phyloP scores from a whole-genome alignment of 768 basidiomycete genomes.

The Mycena capillaripes region DNA sequence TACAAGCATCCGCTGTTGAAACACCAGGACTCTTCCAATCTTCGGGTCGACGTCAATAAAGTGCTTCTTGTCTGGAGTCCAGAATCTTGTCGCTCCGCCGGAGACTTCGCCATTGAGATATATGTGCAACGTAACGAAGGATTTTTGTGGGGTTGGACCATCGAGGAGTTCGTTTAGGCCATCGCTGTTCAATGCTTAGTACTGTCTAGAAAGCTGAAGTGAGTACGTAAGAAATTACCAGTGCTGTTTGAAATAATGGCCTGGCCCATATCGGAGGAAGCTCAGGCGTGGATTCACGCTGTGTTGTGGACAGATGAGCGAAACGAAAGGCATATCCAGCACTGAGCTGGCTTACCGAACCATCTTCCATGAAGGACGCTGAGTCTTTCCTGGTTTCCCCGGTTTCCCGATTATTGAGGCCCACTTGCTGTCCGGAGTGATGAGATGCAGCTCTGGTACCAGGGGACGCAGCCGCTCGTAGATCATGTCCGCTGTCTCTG shows the following conservation, averaged over 20 bases:
- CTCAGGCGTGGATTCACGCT: slow-evolving; percentile 60
- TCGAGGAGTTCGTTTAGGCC: slow-evolving; percentile 53
- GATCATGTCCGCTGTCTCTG: slow-evolving; percentile 48
- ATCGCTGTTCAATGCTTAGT: slow-evolving; percentile 36
- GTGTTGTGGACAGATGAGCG: neutral
- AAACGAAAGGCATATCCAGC: neutral
- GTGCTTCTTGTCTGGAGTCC: slow-evolving; percentile 45
- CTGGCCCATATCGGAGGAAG: slow-evolving; percentile 59
- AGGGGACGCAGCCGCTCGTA: slow-evolving; percentile 54
- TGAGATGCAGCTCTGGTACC: slow-evolving; percentile 52
- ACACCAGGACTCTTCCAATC: slow-evolving; percentile 55
- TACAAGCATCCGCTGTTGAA: slow-evolving; percentile 55
- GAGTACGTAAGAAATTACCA: slow-evolving; percentile 28
- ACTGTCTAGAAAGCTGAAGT: neutral
- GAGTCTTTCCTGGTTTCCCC: slow-evolving; percentile 33
- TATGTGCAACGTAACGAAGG: slow-evolving; percentile 58
- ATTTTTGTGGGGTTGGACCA: slow-evolving; percentile 45
- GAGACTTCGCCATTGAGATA: slow-evolving; percentile 53
- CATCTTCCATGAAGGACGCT: slow-evolving; percentile 51
- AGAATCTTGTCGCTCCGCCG: slow-evolving; percentile 57
- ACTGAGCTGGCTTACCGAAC: slow-evolving; percentile 45
- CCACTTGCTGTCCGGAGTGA: slow-evolving; percentile 51
- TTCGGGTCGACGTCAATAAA: slow-evolving; percentile 59
- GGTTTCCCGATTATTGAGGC: slow-evolving; percentile 45
- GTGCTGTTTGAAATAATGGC: slow-evolving; percentile 53